Percentiles rank a stretch among this genome's conserved stretches.
phyloP scores from a whole-genome alignment of 108 stramenopile genomes.

The Cyclotella distinguenda region DNA sequence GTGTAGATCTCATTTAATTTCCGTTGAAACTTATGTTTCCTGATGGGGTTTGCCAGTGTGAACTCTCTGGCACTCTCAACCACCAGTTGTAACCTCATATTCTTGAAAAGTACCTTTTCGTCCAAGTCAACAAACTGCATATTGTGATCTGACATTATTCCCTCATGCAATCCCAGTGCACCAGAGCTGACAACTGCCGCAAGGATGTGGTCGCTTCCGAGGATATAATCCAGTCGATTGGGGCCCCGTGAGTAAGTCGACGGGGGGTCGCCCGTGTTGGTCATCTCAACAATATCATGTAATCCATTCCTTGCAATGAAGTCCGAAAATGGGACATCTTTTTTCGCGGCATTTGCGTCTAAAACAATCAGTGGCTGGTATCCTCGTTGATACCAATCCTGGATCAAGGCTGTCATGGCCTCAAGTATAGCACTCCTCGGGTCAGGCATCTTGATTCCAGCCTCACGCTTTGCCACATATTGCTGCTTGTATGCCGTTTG shows the following conservation, averaged over 20 bases:
- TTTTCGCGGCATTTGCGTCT: not conserved
- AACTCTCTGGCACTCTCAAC: not conserved
- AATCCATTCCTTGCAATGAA: not conserved
- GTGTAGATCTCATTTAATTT: not conserved
- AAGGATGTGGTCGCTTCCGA: not conserved
- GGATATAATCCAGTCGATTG: conserved; percentile 2
- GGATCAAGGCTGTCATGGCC: not conserved
- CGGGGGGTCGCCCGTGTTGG: not conserved
- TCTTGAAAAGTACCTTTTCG: not conserved
- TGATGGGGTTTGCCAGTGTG: not conserved
- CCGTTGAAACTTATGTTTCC: not conserved
- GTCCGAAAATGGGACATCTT: not conserved
- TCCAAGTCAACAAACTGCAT: not conserved
- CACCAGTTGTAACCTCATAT: not conserved
- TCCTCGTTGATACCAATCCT: not conserved
- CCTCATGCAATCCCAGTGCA: not conserved
- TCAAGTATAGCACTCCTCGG: not conserved
- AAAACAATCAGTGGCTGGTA: not conserved
- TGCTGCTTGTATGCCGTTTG: not conserved
- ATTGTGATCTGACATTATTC: not conserved
- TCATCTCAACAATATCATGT: not conserved
- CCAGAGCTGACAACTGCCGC: not conserved
- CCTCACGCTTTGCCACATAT: not conserved
- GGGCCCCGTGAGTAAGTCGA: not conserved
- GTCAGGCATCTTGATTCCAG: not conserved